phyloP scores from a whole-genome alignment of 768 basidiomycete genomes.

The Mycena vulgaris region DNA sequence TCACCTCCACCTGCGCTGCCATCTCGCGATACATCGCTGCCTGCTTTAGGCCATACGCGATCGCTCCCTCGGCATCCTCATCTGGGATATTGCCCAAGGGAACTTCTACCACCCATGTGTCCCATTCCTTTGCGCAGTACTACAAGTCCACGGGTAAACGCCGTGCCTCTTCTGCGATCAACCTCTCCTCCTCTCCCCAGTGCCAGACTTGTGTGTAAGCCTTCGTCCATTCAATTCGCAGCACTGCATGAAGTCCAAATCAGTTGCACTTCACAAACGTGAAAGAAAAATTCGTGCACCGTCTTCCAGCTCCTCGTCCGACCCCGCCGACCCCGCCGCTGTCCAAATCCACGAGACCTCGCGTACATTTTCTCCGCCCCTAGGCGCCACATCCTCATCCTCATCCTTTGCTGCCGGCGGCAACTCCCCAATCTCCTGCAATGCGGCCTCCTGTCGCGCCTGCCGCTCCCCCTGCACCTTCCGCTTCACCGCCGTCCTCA shows the following conservation, averaged over 20 bases:
- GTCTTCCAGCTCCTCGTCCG: slow-evolving; percentile 16
- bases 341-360: slow-evolving; percentile 34
- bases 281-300: too few relatives aligned
- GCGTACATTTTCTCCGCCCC: not conserved
- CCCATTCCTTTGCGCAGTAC: too few relatives aligned
- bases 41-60: not conserved
- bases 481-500: not conserved
- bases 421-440: not conserved
- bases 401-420: not conserved
- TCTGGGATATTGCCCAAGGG: not conserved
- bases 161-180: slow-evolving; percentile 31
- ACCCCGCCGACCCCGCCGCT: not conserved
- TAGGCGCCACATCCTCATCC: not conserved
- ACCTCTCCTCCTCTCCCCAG: slow-evolving; percentile 34
- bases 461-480: not conserved
- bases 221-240: slow-evolving; percentile 36
- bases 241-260: not conserved
- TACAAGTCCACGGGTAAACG: not conserved
- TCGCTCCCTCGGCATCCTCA: not conserved
- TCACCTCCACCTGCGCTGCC: not conserved
- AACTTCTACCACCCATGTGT: not conserved
- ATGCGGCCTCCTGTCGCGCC: not conserved
- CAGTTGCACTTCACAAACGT: rapidly evolving
- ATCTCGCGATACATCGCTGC: not conserved
- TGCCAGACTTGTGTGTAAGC: slow-evolving; percentile 2